Evolutionary conservation across 139 green algal species (phyloP), one percentile per base, ranked within the genome.

Genomic region (Nannochloris sp.): DNA sequence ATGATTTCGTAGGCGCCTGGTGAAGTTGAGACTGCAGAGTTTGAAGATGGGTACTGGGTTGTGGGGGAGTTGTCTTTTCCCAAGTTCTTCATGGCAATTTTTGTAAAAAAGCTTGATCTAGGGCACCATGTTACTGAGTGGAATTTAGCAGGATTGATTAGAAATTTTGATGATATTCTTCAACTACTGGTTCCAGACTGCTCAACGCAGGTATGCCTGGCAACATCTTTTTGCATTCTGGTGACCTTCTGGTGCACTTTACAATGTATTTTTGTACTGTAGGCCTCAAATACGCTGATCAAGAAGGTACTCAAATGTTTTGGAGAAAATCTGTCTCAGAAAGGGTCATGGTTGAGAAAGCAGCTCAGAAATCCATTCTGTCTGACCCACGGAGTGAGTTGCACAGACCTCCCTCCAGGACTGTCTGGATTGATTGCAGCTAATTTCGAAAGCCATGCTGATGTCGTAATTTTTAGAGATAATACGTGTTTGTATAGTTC

Each of bases 361-460:
- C 46, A 53, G n/a, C n/a, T 53, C 17, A 53, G 46, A 53, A 53
- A 53, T 25, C 46, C 46, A 53, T 53, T 53, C n/a, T 20, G 46
- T 28, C 17, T 23, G 17, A 53, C 46, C 16, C 5, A 12, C 5
- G 46, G 46, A 53, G 46, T 23, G 17, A 53, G n/a, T 10, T 53
- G 16, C 4, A 20, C 46, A 23, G 16, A 20, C 9, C 46, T 53
- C 20, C 46, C 46, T 10, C 17, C n/a, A 12, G n/a, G 46, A 25
- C 46, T 53, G n/a, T 53, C 46, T 28, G 33, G 33, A 40, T 40
- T 40, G 11, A 40, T 40, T 40, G 33, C 33, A 40, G 11, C 33
- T 8, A 40, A 40, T 12, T 40, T 40, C 11, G 33, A 40, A 40
- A 40, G 11, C 6, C 33, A 40, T 40, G 33, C 33, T 8, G 33